Evolutionary conservation across 805 yeast species (phyloP).

Genomic region (Saturnispora dispora): DNA sequence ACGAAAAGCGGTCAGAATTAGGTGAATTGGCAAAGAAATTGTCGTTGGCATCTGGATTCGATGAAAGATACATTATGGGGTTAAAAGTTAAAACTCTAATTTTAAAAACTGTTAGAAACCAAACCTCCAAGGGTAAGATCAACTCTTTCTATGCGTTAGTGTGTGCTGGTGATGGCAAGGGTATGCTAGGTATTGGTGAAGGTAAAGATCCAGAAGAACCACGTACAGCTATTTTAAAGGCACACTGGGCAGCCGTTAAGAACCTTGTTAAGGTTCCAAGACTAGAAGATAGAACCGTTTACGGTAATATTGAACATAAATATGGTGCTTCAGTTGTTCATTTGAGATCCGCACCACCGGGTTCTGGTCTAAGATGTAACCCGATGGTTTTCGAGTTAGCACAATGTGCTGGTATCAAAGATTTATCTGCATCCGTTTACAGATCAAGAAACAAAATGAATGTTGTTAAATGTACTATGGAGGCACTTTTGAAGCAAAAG

Average conservation of each 20-base stretch:
- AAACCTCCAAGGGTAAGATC: slow-evolving; percentile 88
- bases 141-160: slow-evolving; percentile 74
- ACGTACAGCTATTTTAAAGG: slow-evolving; percentile 67
- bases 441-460: slow-evolving; percentile 93
- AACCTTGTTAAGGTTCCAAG: slow-evolving; percentile 75
- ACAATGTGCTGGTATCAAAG: slow-evolving; percentile 88
- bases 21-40: slow-evolving; percentile 42
- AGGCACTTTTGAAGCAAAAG: slow-evolving; percentile 71
- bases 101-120: slow-evolving; percentile 77
- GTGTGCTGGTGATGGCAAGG: slow-evolving; percentile 87
- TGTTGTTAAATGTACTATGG: slow-evolving; percentile 81
- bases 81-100: slow-evolving; percentile 59
- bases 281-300: slow-evolving; percentile 84
- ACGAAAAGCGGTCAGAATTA: slow-evolving; percentile 20
- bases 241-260: slow-evolving; percentile 90
- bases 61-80: slow-evolving; percentile 48
- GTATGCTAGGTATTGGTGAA: slow-evolving; percentile 91
- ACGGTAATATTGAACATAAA: slow-evolving; percentile 73
- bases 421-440: slow-evolving; percentile 83
- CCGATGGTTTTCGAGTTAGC: slow-evolving; percentile 86
- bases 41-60: slow-evolving; percentile 57
- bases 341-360: slow-evolving; percentile 82
- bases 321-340: slow-evolving; percentile 80
- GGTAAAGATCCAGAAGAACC: slow-evolving; percentile 80
- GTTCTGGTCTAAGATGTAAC: slow-evolving; percentile 88